Evolutionary conservation across 2,329 filamentous ascomycete genomes (phyloP).

Genomic region (Xylariaceae sp.): DNA sequence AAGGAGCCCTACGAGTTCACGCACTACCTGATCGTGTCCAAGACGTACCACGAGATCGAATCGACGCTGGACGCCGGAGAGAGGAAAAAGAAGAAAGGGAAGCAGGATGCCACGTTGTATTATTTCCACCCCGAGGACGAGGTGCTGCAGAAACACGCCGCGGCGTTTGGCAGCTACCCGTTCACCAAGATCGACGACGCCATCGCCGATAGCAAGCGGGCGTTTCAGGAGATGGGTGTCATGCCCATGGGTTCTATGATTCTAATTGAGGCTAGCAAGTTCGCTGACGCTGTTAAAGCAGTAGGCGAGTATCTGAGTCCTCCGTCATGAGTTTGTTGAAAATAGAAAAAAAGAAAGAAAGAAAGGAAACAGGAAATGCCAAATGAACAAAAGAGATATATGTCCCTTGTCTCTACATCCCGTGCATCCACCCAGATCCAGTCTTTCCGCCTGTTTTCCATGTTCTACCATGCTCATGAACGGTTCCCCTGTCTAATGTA

Average conservation of each 20-base stretch:
- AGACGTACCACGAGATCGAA: constrained; percentile 85
- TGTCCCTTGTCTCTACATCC: background rate
- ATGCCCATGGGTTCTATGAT: constrained; percentile 80
- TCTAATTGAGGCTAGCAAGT: constrained; percentile 75
- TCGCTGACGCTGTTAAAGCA: constrained; percentile 70
- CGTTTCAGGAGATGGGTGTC: constrained; percentile 91
- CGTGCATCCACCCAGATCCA: background rate
- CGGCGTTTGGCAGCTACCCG: constrained; percentile 65
- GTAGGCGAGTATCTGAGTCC: constrained; percentile 69
- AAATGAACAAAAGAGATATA: constrained; percentile 3
- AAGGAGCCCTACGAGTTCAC: constrained; percentile 90
- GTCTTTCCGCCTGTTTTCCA: background rate
- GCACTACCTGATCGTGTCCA: constrained; percentile 87
- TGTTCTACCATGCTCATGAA: constrained; percentile 12
- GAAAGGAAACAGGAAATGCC: constrained; percentile 7
- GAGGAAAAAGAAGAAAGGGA: constrained; percentile 64
- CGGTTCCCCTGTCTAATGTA: constrained; percentile 2
- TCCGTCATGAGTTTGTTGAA: constrained; percentile 38
- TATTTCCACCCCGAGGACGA: constrained; percentile 98
- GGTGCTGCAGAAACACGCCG: constrained; percentile 71
- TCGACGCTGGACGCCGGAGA: constrained; percentile 71
- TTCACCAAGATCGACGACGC: constrained; percentile 80
- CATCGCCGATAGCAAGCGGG: constrained; percentile 83
- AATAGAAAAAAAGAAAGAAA: constrained; percentile 11
- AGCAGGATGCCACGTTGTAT: constrained; percentile 61